Conservation (phyloP, 148 eudicot genomes). For the Selenicereus undatus region DNA sequence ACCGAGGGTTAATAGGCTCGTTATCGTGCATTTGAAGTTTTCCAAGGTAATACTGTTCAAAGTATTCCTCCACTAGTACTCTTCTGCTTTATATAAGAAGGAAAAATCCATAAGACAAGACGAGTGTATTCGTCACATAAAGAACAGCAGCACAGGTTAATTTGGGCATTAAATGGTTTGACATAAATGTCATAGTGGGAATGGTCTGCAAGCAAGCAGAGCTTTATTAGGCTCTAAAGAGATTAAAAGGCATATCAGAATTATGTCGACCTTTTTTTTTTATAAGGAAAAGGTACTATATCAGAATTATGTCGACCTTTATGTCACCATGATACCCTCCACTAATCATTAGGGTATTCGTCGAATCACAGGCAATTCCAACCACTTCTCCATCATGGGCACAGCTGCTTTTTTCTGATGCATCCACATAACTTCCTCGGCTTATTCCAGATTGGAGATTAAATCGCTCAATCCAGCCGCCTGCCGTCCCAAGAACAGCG, state of each 20-base stretch:
- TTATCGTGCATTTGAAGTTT: not conserved
- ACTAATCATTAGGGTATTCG: slow-evolving; percentile 79
- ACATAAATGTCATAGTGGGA: not conserved
- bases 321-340: slow-evolving; percentile 91
- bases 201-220: not conserved
- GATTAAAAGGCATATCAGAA: not conserved
- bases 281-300: too few species aligned
- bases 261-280: slow-evolving; percentile 50
- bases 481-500: slow-evolving; percentile 85
- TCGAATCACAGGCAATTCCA: slow-evolving; percentile 94
- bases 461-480: slow-evolving; percentile 96
- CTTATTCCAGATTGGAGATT: slow-evolving; percentile 97
- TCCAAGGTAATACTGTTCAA: not conserved
- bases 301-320: slow-evolving; percentile 38
- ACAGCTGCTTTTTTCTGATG: slow-evolving; percentile 42
- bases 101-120: not conserved
- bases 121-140: not conserved
- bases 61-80: not conserved
- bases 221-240: not conserved
- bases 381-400: slow-evolving; percentile 90
- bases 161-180: too few species aligned
- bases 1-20: not conserved
- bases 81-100: not conserved
- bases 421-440: slow-evolving; percentile 80
- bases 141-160: not conserved